A percentile compares a stretch with the other conserved stretches of the same genome.
Conservation (phyloP, 2,329 filamentous ascomycete genomes). For the Epichloe coenophiala region DNA sequence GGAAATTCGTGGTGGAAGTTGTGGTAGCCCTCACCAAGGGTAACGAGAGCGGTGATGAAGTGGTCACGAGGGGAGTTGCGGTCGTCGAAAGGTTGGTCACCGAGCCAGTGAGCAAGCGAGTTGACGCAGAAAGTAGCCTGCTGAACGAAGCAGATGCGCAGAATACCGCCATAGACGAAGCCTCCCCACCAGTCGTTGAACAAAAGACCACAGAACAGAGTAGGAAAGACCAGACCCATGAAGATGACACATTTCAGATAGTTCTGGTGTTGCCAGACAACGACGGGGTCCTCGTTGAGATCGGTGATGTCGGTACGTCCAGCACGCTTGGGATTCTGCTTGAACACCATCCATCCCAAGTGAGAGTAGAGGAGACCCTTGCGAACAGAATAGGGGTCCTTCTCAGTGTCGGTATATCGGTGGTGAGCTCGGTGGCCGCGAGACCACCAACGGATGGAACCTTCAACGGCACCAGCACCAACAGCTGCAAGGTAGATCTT, state of each 20-base stretch:
- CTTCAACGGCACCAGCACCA: conserved; percentile 72
- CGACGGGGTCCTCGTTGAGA: conserved; percentile 72
- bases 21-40: conserved; percentile 81
- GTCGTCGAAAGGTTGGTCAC: conserved; percentile 86
- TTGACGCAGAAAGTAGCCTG: conserved; percentile 92
- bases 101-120: conserved; percentile 80
- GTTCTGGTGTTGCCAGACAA: conserved; percentile 79
- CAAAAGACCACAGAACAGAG: conserved; percentile 58
- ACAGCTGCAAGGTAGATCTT: conserved; percentile 72
- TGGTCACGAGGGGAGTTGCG: conserved; percentile 84
- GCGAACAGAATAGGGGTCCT: conserved; percentile 82
- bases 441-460: conserved; percentile 82
- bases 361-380: conserved; percentile 71
- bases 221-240: conserved; percentile 68
- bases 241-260: conserved; percentile 67
- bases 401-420: conserved; percentile 84
- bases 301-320: conserved; percentile 82
- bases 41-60: conserved; percentile 72
- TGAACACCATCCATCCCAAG: conserved; percentile 85
- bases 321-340: conserved; percentile 82
- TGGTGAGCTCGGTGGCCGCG: conserved; percentile 79
- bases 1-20: conserved; percentile 96
- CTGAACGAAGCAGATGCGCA: conserved; percentile 81
- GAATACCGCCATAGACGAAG: conserved; percentile 72
- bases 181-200: conserved; percentile 76